Conservation (phyloP, 306 rosid species). For the Lathyrus tuberosus region DNA sequence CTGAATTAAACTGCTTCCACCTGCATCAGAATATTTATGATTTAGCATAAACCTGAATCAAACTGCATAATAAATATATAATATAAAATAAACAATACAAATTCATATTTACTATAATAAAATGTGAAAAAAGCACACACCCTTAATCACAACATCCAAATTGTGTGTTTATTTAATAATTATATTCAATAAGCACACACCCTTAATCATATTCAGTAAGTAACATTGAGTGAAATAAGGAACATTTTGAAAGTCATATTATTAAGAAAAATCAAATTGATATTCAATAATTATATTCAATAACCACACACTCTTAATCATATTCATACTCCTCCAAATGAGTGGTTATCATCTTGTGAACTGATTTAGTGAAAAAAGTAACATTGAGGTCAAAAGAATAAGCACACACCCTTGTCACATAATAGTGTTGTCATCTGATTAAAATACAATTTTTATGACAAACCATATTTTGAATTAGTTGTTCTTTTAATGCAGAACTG, state of each 20-base stretch:
- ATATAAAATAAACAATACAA: conserved; percentile 14
- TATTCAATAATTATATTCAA: no score
- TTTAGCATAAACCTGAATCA: conserved; percentile 31
- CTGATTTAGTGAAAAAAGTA: conserved; percentile 19
- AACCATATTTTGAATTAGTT: background rate
- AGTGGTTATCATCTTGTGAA: conserved; percentile 12
- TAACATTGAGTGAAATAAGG: no score
- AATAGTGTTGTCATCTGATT: background rate
- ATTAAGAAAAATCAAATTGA: no score
- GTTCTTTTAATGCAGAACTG: background rate
- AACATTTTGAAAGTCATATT: no score
- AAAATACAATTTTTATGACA: background rate
- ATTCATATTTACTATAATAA: conserved; percentile 73
- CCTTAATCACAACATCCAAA: no score
- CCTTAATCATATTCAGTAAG: no score
- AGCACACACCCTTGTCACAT: background rate
- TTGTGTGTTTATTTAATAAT: no score
- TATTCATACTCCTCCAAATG: conserved; percentile 1
- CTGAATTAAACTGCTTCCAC: no score
- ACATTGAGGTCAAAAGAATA: background rate
- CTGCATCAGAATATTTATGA: conserved; percentile 47
- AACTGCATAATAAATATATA: conserved; percentile 14
- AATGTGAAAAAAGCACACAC: no score
- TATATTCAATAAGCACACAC: no score
- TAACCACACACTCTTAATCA: no score